Conservation (phyloP, 169 alveolate species). For the Cryptosporidium muris region DNA sequence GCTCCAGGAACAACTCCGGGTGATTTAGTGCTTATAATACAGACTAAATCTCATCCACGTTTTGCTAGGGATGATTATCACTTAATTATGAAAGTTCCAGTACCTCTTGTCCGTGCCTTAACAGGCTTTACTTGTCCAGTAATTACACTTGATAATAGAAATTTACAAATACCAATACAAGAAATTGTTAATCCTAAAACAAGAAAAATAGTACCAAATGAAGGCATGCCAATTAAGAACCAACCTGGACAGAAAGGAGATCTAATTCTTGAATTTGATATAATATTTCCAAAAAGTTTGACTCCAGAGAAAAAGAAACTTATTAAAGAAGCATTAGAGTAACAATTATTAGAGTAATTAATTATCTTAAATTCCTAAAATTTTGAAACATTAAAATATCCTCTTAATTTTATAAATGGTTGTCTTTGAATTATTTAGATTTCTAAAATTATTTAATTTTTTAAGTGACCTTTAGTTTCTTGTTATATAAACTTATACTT, state of each 20-base stretch:
- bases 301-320: conserved; percentile 82
- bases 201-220: conserved; percentile 82
- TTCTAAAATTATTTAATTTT: no score
- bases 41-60: conserved; percentile 81
- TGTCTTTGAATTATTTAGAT: no score
- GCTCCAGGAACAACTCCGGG: conserved; percentile 85
- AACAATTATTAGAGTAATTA: background rate
- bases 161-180: conserved; percentile 79
- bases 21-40: conserved; percentile 81
- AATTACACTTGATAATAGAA: conserved; percentile 85
- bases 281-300: conserved; percentile 80
- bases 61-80: conserved; percentile 82
- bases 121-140: conserved; percentile 85
- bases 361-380: no score
- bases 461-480: no score
- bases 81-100: conserved; percentile 83
- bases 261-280: conserved; percentile 83
- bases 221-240: conserved; percentile 83
- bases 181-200: conserved; percentile 83
- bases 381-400: no score
- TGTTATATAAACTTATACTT: no score
- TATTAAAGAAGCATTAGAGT: conserved; percentile 74
- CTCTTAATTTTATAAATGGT: no score
- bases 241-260: conserved; percentile 82
- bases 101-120: conserved; percentile 84